Conservation (phyloP, 2,329 filamentous ascomycete genomes). For the Alternaria sp. region DNA sequence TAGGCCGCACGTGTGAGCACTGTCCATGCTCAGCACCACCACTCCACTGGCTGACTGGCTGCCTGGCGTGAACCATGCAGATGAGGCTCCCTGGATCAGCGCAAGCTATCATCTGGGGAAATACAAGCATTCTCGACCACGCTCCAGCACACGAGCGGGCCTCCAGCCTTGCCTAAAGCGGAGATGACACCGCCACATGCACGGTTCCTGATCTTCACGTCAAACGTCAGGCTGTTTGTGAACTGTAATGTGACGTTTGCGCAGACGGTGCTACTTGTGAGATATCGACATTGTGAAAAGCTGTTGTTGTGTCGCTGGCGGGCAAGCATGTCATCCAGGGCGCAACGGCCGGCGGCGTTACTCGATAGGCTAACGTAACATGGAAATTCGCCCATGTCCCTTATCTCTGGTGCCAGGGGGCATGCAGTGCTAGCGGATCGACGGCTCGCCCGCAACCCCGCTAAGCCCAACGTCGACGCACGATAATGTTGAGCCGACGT, state of each 20-base stretch:
- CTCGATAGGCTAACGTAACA: conserved; percentile 37
- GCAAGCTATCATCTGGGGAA: conserved; percentile 28
- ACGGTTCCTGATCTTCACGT: conserved; percentile 16
- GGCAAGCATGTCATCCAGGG: conserved; percentile 15
- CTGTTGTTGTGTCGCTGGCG: conserved; percentile 15
- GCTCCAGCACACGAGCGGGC: conserved; percentile 27
- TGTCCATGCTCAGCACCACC: conserved; percentile 15
- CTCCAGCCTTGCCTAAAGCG: conserved; percentile 32
- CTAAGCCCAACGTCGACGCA: conserved; percentile 31
- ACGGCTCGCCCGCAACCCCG: conserved; percentile 27
- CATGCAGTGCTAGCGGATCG: conserved; percentile 31
- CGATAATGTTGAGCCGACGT: conserved; percentile 39
- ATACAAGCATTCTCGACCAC: conserved; percentile 33
- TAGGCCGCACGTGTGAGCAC: conserved; percentile 2
- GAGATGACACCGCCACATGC: conserved; percentile 33
- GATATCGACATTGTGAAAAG: not conserved
- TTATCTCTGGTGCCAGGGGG: conserved; percentile 34
- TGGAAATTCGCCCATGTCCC: conserved; percentile 16
- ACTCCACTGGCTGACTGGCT: not conserved
- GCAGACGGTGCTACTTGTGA: not conserved
- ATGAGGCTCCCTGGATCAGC: conserved; percentile 29
- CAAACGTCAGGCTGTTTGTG: not conserved
- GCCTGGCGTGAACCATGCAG: not conserved
- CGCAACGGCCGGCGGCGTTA: conserved; percentile 37
- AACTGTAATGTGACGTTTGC: not conserved